These are phyloP conservation scores for Penicillium canescens DNA, from an alignment of 495 filamentous ascomycete species.

Conservation along the genomic window DNA sequence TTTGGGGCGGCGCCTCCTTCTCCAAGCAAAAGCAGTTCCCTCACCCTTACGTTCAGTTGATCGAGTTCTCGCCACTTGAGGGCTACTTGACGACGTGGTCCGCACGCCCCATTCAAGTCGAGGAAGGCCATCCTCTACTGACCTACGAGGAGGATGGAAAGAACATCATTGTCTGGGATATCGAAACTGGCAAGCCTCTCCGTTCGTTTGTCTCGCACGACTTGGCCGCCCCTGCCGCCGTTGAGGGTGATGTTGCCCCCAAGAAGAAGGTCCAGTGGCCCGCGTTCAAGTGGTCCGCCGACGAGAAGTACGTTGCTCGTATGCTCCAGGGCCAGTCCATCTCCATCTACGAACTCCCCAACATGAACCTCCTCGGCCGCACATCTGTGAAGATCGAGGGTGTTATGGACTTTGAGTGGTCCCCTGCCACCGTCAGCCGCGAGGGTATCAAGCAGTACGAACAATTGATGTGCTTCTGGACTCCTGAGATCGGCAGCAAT, in stretches of 20 bases:
- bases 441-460: conserved; percentile 87
- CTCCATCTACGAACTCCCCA: conserved; percentile 90
- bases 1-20: conserved; percentile 93
- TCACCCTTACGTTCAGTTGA: conserved; percentile 90
- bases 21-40: conserved; percentile 86
- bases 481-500: conserved; percentile 95
- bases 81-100: conserved; percentile 97
- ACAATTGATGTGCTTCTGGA: conserved; percentile 98
- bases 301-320: conserved; percentile 94
- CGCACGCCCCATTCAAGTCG: conserved; percentile 83
- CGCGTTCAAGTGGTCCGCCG: conserved; percentile 97
- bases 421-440: conserved; percentile 73
- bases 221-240: conserved; percentile 54
- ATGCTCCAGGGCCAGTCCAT: conserved; percentile 86
- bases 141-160: conserved; percentile 94
- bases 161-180: conserved; percentile 98
- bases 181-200: conserved; percentile 84
- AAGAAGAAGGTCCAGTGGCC: conserved; percentile 97
- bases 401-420: conserved; percentile 97
- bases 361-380: conserved; percentile 88
- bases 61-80: conserved; percentile 93
- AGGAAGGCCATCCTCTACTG: conserved; percentile 75
- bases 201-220: conserved; percentile 92
- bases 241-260: conserved; percentile 65
- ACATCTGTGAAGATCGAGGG: conserved; percentile 92